Conservation (phyloP, 768 basidiomycete genomes). For the Chlorophyllum brunneum region DNA sequence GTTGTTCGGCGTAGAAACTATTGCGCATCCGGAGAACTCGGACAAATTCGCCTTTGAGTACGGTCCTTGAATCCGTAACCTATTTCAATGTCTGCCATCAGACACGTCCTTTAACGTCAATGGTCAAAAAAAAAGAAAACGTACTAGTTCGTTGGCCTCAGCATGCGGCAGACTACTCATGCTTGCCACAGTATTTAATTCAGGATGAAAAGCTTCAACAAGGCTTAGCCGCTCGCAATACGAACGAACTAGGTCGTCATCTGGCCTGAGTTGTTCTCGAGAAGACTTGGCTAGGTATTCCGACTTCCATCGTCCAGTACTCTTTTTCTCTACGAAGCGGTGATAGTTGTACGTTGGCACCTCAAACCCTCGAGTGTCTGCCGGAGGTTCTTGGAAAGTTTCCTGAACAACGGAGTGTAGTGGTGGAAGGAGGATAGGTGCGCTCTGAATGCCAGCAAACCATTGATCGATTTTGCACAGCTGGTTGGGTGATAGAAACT, state of each 20-base stretch:
- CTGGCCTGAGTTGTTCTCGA: neutral
- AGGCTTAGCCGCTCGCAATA: constrained; percentile 7
- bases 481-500: constrained; percentile 2
- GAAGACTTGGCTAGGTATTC: constrained; percentile 1
- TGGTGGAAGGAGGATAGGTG: constrained; percentile 10
- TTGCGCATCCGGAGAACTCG: constrained; percentile 12
- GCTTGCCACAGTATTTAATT: constrained; percentile 8
- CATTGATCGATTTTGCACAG: constrained; percentile 6
- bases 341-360: constrained; percentile 7
- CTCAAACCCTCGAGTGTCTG: neutral
- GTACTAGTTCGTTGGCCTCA: constrained; percentile 7
- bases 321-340: neutral
- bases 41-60: constrained; percentile 8
- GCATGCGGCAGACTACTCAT: constrained; percentile 5
- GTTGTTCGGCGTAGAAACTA: constrained; percentile 10
- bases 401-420: constrained; percentile 6
- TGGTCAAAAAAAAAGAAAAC: neutral
- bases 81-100: neutral
- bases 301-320: constrained; percentile 7
- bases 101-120: neutral
- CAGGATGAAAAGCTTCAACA: constrained; percentile 1
- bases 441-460: constrained; percentile 2
- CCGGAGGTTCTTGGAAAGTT: neutral
- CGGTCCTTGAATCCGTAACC: constrained; percentile 9
- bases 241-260: neutral